Evolutionary conservation across 2,329 filamentous ascomycete genomes (phyloP), one percentile per base, ranked within the genome.

Genomic region (Dactylellina cionopaga): DNA sequence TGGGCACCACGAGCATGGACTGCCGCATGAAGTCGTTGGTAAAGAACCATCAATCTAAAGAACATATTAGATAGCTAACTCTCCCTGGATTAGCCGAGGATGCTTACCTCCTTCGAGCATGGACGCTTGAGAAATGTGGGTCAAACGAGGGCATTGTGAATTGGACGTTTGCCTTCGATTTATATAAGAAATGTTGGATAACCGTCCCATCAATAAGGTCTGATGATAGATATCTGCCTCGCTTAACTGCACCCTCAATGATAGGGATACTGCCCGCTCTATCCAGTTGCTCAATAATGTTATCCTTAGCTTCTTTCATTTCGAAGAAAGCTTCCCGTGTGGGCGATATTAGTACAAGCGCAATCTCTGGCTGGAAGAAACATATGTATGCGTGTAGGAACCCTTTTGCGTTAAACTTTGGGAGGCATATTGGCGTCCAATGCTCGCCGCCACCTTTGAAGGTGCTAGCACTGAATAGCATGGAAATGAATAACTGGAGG

Each of bases 351-450:
- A 99, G 86, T 31, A 99, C 87, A 69, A 98, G 89, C 22, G 94
- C 95, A n/a, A 96, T 88, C 75, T 95, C 89, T 54, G 92, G 89
- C 52, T 92, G 88, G 74, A 99, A 86, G 80, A 98, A 99, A 83
- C 92, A 96, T 79, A 99, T 95, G 78, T 98, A 99, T 92, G 99
- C 98, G 83, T 99, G 97, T 1, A 99, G 85, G 79, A 96, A 99
- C 24, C 95, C 96, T 55, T 89, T 91, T 80, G 92, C 98, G 82
- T 99, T 99, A 82, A 99, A 99, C 3, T 93, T 94, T 0, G 95
- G 96, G 2, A 99, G 85, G 77, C 95, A 99, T 5, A 99, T 85
- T 0, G 95, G 95, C 49, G 98, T 94, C 95, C 95, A 99, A 77
- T 94, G 97, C 80, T 99, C 95, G 27, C 94, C 95, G n/a, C 87